A percentile compares a stretch with the other conserved stretches of the same genome.
These are phyloP conservation scores for Microbotryomycetes sp. DNA, from an alignment of 1,284 basidiomycete genomes.

Conservation along the genomic window DNA sequence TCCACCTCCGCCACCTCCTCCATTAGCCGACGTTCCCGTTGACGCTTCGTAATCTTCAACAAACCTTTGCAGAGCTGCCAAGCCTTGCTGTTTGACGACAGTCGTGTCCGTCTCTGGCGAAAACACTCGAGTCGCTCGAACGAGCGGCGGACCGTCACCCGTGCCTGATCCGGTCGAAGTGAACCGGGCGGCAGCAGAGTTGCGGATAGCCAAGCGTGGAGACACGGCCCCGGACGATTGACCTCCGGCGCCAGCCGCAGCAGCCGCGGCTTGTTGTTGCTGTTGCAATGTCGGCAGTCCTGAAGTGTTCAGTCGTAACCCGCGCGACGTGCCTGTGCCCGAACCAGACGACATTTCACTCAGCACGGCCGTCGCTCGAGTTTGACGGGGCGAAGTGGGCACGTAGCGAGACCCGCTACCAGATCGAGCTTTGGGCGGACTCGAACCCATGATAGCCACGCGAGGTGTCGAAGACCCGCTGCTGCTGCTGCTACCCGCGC, in stretches of 20 bases:
- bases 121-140: conserved; percentile 34
- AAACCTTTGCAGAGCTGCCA: conserved; percentile 35
- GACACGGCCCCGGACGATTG: neutral
- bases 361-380: neutral
- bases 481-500: neutral
- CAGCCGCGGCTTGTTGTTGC: neutral
- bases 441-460: neutral
- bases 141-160: conserved; percentile 22
- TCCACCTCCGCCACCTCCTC: neutral
- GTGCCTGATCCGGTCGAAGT: conserved; percentile 12
- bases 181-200: conserved; percentile 27
- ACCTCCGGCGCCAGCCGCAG: neutral
- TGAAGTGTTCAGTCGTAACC: neutral
- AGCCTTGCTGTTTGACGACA: conserved; percentile 32
- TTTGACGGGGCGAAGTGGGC: conserved; percentile 24
- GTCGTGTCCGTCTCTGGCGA: conserved; percentile 34
- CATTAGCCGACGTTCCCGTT: neutral
- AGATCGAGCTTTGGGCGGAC: neutral
- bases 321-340: neutral
- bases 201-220: conserved; percentile 24
- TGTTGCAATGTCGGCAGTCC: neutral
- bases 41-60: conserved; percentile 33
- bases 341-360: neutral
- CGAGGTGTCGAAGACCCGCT: conserved; percentile 1
- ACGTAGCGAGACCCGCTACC: conserved; percentile 16